Evolutionary conservation across 1,284 basidiomycete species (phyloP), one percentile per base, ranked within the genome.

Genomic region (Neotropicomus parvogracilis): DNA sequence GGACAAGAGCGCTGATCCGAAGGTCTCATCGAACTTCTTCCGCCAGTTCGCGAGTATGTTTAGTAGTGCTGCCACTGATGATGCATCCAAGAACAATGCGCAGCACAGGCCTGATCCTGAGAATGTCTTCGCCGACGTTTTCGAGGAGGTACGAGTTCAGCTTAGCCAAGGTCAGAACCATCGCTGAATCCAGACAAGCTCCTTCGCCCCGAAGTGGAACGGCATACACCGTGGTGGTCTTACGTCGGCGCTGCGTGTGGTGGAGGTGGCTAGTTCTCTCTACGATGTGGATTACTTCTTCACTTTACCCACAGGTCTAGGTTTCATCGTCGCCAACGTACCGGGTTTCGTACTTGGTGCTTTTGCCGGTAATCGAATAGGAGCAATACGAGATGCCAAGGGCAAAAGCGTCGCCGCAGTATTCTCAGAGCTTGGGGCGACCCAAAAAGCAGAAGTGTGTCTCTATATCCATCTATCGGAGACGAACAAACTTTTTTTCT

Each of bases 371-470:
- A 93, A 92, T 60, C 75, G 88, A 14, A 70, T 95, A 31, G 93
- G 93, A 39, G 90, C 91, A 2, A 76, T 97, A 45, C 76, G 93
- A 45, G 93, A 97, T 60, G 93, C 93, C 2, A 95, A 95, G 71
- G 93, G 87, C 14, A 92, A 91, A 75, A 86, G 85, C 53, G 92
- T 97, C 19, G 91, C 89, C 10, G 77, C 86, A 16, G 95, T 98
- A n/a, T 99, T 99, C 67, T 72, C 77, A 40, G 77, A 86, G 24
- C 75, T 97, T 12, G 85, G 83, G 14, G 79, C 82, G 3, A 74
- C 74, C 44, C 89, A 95, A 75, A 94, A 91, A 64, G 91, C 94
- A 31, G 88, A 94, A 80, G 91, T 90, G 56, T 48, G 53, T 46
- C 34, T 40, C 13, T 3, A 40, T 19, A 6, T 13, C 16, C 33